These are phyloP conservation scores for Silene conica DNA, from an alignment of 148 eudicot genomes.

Conservation along the genomic window DNA sequence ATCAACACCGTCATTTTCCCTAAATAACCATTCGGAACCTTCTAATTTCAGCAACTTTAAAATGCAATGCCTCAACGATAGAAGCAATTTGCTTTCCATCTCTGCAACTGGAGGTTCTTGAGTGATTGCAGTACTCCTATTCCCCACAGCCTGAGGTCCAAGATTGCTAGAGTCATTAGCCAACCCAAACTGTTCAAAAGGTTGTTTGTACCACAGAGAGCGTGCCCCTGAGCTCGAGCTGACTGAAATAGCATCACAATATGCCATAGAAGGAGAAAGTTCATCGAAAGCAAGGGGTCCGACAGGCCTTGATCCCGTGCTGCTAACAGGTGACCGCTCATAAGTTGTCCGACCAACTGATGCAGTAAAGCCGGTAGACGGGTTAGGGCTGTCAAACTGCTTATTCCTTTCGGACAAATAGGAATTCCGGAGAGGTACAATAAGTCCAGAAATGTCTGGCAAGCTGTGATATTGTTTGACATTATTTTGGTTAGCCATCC, in stretches of 20 bases:
- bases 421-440: conserved; percentile 41
- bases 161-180: conserved; percentile 34
- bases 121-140: conserved; percentile 24
- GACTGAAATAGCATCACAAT: conserved; percentile 41
- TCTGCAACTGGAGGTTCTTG: conserved; percentile 49
- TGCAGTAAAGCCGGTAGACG: conserved; percentile 35
- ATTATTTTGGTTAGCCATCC: conserved; percentile 23
- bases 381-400: conserved; percentile 38
- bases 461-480: conserved; percentile 76
- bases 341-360: conserved; percentile 32
- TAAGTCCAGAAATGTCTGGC: conserved; percentile 78
- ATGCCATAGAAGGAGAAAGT: conserved; percentile 50
- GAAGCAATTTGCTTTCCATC: conserved; percentile 65
- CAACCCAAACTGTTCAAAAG: conserved; percentile 77
- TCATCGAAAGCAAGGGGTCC: conserved; percentile 51
- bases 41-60: conserved; percentile 81
- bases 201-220: conserved; percentile 72
- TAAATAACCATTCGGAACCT: conserved; percentile 92
- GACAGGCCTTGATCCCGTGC: conserved; percentile 40
- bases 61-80: conserved; percentile 71
- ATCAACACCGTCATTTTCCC: conserved; percentile 78
- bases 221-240: conserved; percentile 43
- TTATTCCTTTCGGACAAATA: conserved; percentile 36
- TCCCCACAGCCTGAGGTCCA: conserved; percentile 29
- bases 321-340: conserved; percentile 37